Evolutionary conservation across 2,329 filamentous ascomycete species (phyloP), one percentile per base, ranked within the genome.

Genomic region (Aspergillus pseudotamarii): DNA sequence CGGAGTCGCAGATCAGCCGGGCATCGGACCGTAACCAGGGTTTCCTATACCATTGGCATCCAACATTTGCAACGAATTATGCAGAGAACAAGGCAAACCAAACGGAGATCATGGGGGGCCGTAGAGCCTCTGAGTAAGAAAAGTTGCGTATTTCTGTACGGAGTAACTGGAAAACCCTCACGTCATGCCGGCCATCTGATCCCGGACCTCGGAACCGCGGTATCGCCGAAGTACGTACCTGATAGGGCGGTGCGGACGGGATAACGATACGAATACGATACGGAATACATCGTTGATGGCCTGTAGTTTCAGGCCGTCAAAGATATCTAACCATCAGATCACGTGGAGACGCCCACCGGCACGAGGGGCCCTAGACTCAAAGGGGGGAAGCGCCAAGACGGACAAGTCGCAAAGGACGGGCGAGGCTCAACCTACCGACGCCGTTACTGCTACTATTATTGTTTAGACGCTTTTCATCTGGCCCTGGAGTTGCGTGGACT

Each of bases 371-470:
- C 63, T 65, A 65, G 45, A 8, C 63, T 58, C 23, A 46, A 60
- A 19, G 21, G 36, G 50, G 50, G 34, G n/a, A 30, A 46, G 54
- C 26, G 64, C 65, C 63, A 64, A 64, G 68, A 62, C 62, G 58
- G 65, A 57, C 68, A 68, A 61, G 62, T 68, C 66, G 64, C 66
- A 66, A 51, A 60, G 61, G 55, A 64, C 65, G 58, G 58, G 48
- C 26, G 66, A 69, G 67, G 63, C 66, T 69, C 66, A 60, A 55
- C 51, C 30, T 48, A 34, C 56, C 38, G 41, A 28, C 38, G 36
- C 48, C 38, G 48, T 57, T 30, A 30, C 21, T 45, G 23, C 56
- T 54, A 26, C 16, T 59, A 34, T 58, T 62, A 55, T 55, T 55
- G 51, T 54, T 54, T 54, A 54, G 51, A 54, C 51, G 30, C 12